Percentiles rank a stretch among this genome's conserved stretches.
phyloP scores from a whole-genome alignment of 179 eudicot species.

The Spinacia oleracea region DNA sequence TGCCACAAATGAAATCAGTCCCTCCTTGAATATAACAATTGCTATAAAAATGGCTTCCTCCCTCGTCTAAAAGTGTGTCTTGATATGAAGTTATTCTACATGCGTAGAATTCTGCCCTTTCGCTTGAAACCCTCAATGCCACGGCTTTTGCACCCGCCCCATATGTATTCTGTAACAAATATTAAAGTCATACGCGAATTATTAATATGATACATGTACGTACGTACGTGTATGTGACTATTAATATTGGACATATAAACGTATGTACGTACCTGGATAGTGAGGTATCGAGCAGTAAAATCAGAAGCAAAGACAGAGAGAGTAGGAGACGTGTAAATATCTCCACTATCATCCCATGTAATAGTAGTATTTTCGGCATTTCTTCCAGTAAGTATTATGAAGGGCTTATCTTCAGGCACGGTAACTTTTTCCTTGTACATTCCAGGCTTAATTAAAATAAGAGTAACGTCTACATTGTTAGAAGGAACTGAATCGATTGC shows the following conservation, averaged over 20 bases:
- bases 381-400: conserved; percentile 56
- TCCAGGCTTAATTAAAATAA: conserved; percentile 66
- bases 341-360: conserved; percentile 57
- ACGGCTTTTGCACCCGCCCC: conserved; percentile 52
- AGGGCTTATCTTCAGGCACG: conserved; percentile 60
- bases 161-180: conserved; percentile 37
- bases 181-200: no score
- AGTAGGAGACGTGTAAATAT: conserved; percentile 49
- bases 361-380: conserved; percentile 45
- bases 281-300: conserved; percentile 56
- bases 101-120: conserved; percentile 50
- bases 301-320: conserved; percentile 56
- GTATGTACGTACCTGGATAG: conserved; percentile 50
- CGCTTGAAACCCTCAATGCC: conserved; percentile 59
- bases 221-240: neutral
- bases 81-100: conserved; percentile 56
- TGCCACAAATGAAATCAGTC: conserved; percentile 69
- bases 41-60: conserved; percentile 56
- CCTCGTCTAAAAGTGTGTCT: conserved; percentile 62
- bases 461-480: conserved; percentile 37
- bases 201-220: no score
- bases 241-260: neutral
- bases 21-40: conserved; percentile 78
- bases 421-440: conserved; percentile 58
- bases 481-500: conserved; percentile 65